Conservation (phyloP, 2,329 filamentous ascomycete species). For the Verticillium isaacii region DNA sequence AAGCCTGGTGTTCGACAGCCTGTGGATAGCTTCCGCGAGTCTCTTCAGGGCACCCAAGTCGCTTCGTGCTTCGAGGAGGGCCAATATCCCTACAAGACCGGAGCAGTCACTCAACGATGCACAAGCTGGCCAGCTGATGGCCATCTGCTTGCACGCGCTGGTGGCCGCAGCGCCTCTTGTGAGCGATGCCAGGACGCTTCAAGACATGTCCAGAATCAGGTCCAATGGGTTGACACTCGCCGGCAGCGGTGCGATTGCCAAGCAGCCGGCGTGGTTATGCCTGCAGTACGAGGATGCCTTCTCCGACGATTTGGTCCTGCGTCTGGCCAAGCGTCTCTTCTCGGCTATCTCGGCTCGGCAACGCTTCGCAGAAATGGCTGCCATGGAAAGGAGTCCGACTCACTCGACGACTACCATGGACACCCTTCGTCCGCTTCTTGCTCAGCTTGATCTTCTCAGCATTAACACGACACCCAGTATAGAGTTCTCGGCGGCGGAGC, state of each 20-base stretch:
- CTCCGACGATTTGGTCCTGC: slow-evolving; percentile 54
- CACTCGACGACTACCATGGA: slow-evolving; percentile 27
- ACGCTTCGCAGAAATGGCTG: slow-evolving; percentile 42
- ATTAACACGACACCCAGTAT: slow-evolving; percentile 38
- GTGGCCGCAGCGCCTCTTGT: slow-evolving; percentile 53
- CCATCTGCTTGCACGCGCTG: slow-evolving; percentile 59
- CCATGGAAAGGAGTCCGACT: slow-evolving; percentile 28
- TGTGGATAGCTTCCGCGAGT: slow-evolving; percentile 57
- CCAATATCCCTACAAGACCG: slow-evolving; percentile 28
- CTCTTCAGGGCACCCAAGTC: slow-evolving; percentile 52
- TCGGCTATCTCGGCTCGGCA: slow-evolving; percentile 49
- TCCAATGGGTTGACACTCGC: slow-evolving; percentile 47
- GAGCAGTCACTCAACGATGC: slow-evolving; percentile 35
- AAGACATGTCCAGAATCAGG: slow-evolving; percentile 57
- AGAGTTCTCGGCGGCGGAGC: slow-evolving; percentile 44
- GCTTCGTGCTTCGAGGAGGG: slow-evolving; percentile 30
- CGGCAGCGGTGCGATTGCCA: slow-evolving; percentile 37
- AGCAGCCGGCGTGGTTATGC: slow-evolving; percentile 44
- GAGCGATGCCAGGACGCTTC: slow-evolving; percentile 40
- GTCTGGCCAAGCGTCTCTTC: slow-evolving; percentile 54
- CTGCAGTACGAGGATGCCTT: slow-evolving; percentile 61
- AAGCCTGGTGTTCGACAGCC: slow-evolving; percentile 56
- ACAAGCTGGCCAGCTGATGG: slow-evolving; percentile 49
- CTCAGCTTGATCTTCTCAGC: slow-evolving; percentile 48
- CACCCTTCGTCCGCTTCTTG: slow-evolving; percentile 43